phyloP scores from a whole-genome alignment of 345 rosid species.

The Aegle marmelos region DNA sequence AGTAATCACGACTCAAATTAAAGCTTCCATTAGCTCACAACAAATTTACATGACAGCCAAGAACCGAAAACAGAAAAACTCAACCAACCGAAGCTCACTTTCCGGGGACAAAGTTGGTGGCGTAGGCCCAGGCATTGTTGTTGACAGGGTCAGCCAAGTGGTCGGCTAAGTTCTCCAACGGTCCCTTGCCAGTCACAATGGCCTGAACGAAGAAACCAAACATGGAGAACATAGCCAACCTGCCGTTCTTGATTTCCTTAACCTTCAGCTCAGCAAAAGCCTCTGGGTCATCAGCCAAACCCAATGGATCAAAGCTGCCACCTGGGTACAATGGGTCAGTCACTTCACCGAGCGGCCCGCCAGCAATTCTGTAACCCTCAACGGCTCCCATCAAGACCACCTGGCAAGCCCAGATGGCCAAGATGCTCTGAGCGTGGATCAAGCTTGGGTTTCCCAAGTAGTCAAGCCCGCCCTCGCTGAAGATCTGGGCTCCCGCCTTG shows the following conservation, averaged over 20 bases:
- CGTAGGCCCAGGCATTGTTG: conserved; percentile 90
- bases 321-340: conserved; percentile 74
- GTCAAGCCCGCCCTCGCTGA: conserved; percentile 79
- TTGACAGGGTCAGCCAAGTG: conserved; percentile 81
- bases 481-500: conserved; percentile 84
- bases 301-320: conserved; percentile 84
- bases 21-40: conserved; percentile 17
- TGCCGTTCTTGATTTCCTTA: conserved; percentile 78
- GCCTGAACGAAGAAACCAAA: conserved; percentile 88
- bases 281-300: conserved; percentile 77
- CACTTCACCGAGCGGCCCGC: conserved; percentile 71
- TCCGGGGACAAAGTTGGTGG: conserved; percentile 90
- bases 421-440: conserved; percentile 75
- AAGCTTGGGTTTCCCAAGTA: conserved; percentile 83
- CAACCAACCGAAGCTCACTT: conserved; percentile 36
- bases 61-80: background rate
- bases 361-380: conserved; percentile 70
- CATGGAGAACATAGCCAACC: conserved; percentile 89
- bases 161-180: conserved; percentile 75
- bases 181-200: conserved; percentile 81
- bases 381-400: conserved; percentile 75
- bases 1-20: conserved; percentile 11
- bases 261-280: conserved; percentile 85
- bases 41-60: conserved; percentile 21
- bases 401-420: conserved; percentile 76